phyloP scores from a whole-genome alignment of 257 asterid species.

The Solanum tarapatanum region DNA sequence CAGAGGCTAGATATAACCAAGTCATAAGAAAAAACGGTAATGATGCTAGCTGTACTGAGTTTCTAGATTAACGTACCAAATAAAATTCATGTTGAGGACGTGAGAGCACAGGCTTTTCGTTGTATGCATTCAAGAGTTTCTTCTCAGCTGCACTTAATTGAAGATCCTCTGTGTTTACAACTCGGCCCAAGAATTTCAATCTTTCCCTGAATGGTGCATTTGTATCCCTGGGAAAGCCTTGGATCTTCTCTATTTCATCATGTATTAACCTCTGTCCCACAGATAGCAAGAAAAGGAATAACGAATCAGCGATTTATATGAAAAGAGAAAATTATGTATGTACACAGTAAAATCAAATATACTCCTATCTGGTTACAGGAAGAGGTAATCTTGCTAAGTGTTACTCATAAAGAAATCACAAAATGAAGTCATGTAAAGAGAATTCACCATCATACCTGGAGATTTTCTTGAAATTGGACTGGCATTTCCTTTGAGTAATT shows the following conservation, averaged over 20 bases:
- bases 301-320: not conserved
- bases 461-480: conserved; percentile 59
- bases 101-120: conserved; percentile 86
- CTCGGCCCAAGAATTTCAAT: conserved; percentile 72
- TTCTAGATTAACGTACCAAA: conserved; percentile 33
- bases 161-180: conserved; percentile 64
- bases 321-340: not conserved
- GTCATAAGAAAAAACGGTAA: not conserved
- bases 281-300: not conserved
- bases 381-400: not conserved
- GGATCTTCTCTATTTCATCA: conserved; percentile 66
- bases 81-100: conserved; percentile 93
- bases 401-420: not conserved
- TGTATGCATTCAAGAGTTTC: conserved; percentile 83
- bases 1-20: not conserved
- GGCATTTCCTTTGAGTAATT: conserved; percentile 66
- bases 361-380: not conserved
- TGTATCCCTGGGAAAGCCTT: conserved; percentile 66
- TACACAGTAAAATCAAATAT: not conserved
- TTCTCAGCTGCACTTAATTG: conserved; percentile 61
- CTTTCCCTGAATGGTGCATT: conserved; percentile 67
- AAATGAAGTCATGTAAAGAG: not conserved
- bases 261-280: conserved; percentile 52
- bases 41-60: not conserved
- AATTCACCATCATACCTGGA: conserved; percentile 40